Conservation (phyloP, 768 basidiomycete genomes). For the Boletus edulis region DNA sequence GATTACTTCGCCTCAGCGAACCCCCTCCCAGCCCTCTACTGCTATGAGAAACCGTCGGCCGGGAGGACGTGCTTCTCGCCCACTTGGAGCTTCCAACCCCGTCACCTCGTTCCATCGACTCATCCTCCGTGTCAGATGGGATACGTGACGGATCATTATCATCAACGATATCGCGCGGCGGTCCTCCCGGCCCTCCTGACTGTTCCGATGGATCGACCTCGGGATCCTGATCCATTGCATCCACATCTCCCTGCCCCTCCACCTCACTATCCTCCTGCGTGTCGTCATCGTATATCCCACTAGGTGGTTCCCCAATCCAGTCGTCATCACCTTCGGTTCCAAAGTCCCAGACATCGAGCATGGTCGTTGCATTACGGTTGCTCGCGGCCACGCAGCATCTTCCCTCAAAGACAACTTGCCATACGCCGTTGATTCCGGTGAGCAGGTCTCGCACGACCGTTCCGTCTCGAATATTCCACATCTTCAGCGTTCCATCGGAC, state of each 20-base stretch:
- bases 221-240: slow-evolving; percentile 73
- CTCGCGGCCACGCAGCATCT: slow-evolving; percentile 94
- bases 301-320: slow-evolving; percentile 78
- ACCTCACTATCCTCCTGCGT: slow-evolving; percentile 44
- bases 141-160: slow-evolving; percentile 26
- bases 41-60: slow-evolving; percentile 14
- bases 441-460: slow-evolving; percentile 83
- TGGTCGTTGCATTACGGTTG: slow-evolving; percentile 72
- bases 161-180: slow-evolving; percentile 26
- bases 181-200: slow-evolving; percentile 25
- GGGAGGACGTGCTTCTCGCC: slow-evolving; percentile 25
- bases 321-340: slow-evolving; percentile 71
- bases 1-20: slow-evolving; percentile 25
- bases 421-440: slow-evolving; percentile 90
- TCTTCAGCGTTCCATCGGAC: slow-evolving; percentile 93
- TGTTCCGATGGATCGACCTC: slow-evolving; percentile 33
- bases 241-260: slow-evolving; percentile 57
- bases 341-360: slow-evolving; percentile 90
- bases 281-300: slow-evolving; percentile 71
- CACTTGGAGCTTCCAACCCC: slow-evolving; percentile 29
- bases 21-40: slow-evolving; percentile 17
- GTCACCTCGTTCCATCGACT: slow-evolving; percentile 31
- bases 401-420: slow-evolving; percentile 96
- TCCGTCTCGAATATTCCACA: slow-evolving; percentile 95
- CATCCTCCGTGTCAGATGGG: slow-evolving; percentile 30